Evolutionary conservation across 352 stramenopile species (phyloP).

Genomic region (Thraustotheca clavata): DNA sequence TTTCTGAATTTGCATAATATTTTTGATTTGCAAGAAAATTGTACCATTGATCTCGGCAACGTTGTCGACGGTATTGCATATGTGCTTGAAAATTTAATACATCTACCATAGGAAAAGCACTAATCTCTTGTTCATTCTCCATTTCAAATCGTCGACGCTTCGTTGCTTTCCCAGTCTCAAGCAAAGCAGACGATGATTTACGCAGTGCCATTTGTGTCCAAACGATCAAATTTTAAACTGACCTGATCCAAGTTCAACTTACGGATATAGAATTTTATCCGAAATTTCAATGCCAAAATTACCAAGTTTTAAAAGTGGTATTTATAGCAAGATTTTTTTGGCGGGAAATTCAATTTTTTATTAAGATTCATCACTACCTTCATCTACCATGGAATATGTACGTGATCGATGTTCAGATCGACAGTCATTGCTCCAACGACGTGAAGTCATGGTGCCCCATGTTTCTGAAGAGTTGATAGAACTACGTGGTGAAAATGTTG

Average conservation of each 20-base stretch:
- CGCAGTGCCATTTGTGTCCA: neutral
- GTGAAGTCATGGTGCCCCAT: neutral
- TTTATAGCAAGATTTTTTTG: no score
- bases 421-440: neutral
- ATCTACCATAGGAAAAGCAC: neutral
- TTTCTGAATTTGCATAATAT: conserved; percentile 7
- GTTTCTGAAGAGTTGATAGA: neutral
- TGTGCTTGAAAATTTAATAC: neutral
- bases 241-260: neutral
- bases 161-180: neutral
- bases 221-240: neutral
- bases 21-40: neutral
- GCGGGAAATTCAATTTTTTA: no score
- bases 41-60: neutral
- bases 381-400: neutral
- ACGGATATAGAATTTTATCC: neutral
- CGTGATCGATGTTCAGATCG: neutral
- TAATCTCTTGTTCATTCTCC: neutral
- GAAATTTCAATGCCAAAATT: no score
- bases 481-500: neutral
- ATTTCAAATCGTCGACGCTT: neutral
- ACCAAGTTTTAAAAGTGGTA: neutral
- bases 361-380: neutral
- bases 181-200: neutral
- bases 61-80: neutral